These are phyloP conservation scores for Kuraishia cidri DNA, from an alignment of 805 yeast species.

Conservation along the genomic window DNA sequence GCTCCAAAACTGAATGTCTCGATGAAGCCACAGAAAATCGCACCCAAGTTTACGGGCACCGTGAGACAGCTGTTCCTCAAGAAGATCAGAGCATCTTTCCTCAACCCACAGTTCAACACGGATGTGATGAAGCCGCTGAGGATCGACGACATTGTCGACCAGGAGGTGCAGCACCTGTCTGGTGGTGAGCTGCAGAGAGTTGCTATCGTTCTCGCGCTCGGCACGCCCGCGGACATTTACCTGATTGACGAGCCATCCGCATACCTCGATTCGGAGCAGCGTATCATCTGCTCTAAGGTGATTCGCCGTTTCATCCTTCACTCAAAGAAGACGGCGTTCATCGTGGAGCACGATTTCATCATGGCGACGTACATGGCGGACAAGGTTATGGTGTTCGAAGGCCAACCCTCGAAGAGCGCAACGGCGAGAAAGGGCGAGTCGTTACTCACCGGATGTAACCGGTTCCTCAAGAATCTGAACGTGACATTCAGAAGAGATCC, in stretches of 20 bases:
- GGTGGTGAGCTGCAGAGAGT: constrained; percentile 99
- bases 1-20: constrained; percentile 88
- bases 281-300: constrained; percentile 97
- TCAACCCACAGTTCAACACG: constrained; percentile 96
- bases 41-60: constrained; percentile 98
- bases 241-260: constrained; percentile 99
- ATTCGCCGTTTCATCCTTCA: constrained; percentile 95
- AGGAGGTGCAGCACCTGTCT: constrained; percentile 93
- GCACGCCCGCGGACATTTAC: constrained; percentile 92
- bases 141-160: constrained; percentile 92
- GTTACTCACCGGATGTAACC: constrained; percentile 92
- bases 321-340: constrained; percentile 96
- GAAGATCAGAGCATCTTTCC: constrained; percentile 88
- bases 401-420: constrained; percentile 82
- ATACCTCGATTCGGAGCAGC: constrained; percentile 97
- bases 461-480: constrained; percentile 91
- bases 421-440: constrained; percentile 86
- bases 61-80: constrained; percentile 96
- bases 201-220: constrained; percentile 91
- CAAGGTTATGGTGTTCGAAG: constrained; percentile 97
- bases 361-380: constrained; percentile 99
- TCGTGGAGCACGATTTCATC: constrained; percentile 99
- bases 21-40: constrained; percentile 98
- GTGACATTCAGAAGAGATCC: constrained; percentile 99
- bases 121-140: constrained; percentile 94